Conservation (phyloP, 164 flowering plant species). For the Vitis amurensis region DNA sequence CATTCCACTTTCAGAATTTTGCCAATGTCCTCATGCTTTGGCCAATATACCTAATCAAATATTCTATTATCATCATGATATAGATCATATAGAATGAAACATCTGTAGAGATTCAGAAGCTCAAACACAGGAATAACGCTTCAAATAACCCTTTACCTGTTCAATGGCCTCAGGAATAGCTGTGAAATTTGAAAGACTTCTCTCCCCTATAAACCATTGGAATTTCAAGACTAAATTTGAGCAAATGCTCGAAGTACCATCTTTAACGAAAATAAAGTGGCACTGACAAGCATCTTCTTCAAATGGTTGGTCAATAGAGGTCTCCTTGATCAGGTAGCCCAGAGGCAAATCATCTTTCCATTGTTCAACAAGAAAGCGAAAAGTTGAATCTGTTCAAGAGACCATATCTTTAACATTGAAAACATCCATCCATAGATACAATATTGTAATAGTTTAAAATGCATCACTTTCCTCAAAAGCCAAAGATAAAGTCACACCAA, state of each 20-base stretch:
- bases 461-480: background rate
- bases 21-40: slow-evolving; percentile 75
- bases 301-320: slow-evolving; percentile 76
- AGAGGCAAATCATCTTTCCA: slow-evolving; percentile 88
- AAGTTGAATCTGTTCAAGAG: slow-evolving; percentile 69
- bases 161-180: slow-evolving; percentile 63
- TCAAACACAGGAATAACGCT: background rate
- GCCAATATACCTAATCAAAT: slow-evolving; percentile 73
- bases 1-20: slow-evolving; percentile 89
- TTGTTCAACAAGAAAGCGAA: slow-evolving; percentile 66
- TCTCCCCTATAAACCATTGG: slow-evolving; percentile 89
- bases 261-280: slow-evolving; percentile 71
- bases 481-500: background rate
- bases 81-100: slow-evolving; percentile 1
- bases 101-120: background rate
- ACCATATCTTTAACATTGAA: background rate
- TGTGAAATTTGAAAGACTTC: slow-evolving; percentile 60
- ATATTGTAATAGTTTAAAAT: background rate
- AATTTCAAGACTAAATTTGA: slow-evolving; percentile 62
- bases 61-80: slow-evolving; percentile 7
- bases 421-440: background rate
- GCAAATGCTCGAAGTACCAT: slow-evolving; percentile 38
- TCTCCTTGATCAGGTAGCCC: slow-evolving; percentile 75
- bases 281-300: slow-evolving; percentile 91
- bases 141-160: slow-evolving; percentile 49